phyloP scores from a whole-genome alignment of 2,329 filamentous ascomycete genomes.

The Xylariaceae sp. region DNA sequence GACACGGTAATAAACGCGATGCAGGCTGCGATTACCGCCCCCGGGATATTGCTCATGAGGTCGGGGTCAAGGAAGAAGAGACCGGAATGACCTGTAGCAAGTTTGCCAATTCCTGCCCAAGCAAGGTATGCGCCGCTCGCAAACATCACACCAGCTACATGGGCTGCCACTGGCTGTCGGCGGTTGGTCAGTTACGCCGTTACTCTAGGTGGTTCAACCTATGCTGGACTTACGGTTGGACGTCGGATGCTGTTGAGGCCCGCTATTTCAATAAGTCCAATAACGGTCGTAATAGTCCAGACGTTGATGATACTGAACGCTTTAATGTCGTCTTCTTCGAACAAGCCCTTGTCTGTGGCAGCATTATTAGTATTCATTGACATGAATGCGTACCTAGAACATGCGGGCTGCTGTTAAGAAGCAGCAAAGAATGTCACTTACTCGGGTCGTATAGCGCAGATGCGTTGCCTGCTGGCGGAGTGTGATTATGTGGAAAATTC shows the following conservation, averaged over 20 bases:
- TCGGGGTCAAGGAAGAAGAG: slow-evolving; percentile 56
- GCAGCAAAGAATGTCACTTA: slow-evolving; percentile 15
- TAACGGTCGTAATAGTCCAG: slow-evolving; percentile 46
- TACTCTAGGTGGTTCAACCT: slow-evolving; percentile 3
- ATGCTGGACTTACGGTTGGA: slow-evolving; percentile 45
- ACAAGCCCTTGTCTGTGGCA: slow-evolving; percentile 48
- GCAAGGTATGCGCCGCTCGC: slow-evolving; percentile 49
- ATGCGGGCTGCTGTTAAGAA: background rate
- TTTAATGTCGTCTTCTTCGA: slow-evolving; percentile 52
- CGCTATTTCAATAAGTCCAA: slow-evolving; percentile 50
- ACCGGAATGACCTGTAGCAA: slow-evolving; percentile 48
- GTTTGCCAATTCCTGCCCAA: slow-evolving; percentile 52
- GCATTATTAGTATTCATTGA: slow-evolving; percentile 14
- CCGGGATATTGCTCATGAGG: slow-evolving; percentile 44
- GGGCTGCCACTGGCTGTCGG: slow-evolving; percentile 47
- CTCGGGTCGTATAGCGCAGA: slow-evolving; percentile 31
- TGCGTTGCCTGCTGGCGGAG: slow-evolving; percentile 15
- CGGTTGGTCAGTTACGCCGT: slow-evolving; percentile 9
- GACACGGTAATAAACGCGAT: slow-evolving; percentile 49
- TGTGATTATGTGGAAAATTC: slow-evolving; percentile 25
- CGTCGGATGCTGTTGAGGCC: slow-evolving; percentile 58
- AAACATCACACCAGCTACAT: slow-evolving; percentile 46
- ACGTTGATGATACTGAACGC: slow-evolving; percentile 51
- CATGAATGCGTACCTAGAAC: background rate
- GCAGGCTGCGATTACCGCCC: slow-evolving; percentile 48